Conservation (phyloP, 2,329 filamentous ascomycete genomes). For the Chalara sp. region DNA sequence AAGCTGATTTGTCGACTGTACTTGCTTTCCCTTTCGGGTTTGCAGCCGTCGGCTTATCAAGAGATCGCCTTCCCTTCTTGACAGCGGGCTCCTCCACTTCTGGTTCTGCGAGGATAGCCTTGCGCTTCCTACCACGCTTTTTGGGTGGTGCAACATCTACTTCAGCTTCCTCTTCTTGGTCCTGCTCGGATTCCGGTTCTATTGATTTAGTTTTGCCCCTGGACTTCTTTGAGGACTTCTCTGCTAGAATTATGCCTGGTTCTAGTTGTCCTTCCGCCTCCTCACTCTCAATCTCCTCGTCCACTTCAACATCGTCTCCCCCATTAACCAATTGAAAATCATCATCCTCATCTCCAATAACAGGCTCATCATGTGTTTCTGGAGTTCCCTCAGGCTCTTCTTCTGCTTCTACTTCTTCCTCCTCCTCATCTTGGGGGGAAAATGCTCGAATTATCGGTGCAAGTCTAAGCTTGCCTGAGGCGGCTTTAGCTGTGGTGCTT, state of each 20-base stretch:
- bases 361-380: constrained; percentile 42
- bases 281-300: constrained; percentile 10
- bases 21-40: constrained; percentile 14
- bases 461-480: constrained; percentile 13
- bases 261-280: constrained; percentile 12
- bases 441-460: constrained; percentile 9
- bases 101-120: constrained; percentile 8
- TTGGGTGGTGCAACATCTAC: constrained; percentile 1
- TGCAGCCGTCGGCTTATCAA: constrained; percentile 7
- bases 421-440: constrained; percentile 14
- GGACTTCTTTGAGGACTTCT: background rate
- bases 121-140: constrained; percentile 2
- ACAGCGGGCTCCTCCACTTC: constrained; percentile 16
- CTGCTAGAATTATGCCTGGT: background rate
- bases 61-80: constrained; percentile 14
- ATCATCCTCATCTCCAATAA: constrained; percentile 35
- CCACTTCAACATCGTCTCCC: constrained; percentile 25
- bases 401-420: constrained; percentile 26
- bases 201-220: constrained; percentile 13
- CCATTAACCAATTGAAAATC: constrained; percentile 17
- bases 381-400: constrained; percentile 23
- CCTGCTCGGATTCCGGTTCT: constrained; percentile 13
- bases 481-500: constrained; percentile 8
- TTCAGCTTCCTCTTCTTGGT: constrained; percentile 7
- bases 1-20: constrained; percentile 11